These are phyloP conservation scores for Westerdykella aurantiaca DNA, from an alignment of 2,329 filamentous ascomycete genomes.

Conservation along the genomic window DNA sequence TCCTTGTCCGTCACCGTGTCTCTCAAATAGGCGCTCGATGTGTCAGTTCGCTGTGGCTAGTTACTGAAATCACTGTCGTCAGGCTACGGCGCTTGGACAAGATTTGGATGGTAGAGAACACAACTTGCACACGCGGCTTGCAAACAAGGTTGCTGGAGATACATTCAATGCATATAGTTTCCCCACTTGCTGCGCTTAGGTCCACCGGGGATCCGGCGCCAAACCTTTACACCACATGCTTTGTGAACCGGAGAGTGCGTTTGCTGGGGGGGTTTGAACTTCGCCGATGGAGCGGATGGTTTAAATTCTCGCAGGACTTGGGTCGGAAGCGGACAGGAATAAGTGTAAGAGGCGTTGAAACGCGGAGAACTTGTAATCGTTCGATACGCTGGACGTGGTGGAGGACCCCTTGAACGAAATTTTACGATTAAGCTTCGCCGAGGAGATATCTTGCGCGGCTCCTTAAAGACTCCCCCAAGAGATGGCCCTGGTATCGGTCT, in stretches of 20 bases:
- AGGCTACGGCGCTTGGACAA: too few species aligned
- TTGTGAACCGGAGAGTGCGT: not conserved
- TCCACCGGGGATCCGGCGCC: not conserved
- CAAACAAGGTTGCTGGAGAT: not conserved
- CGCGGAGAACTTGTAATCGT: not conserved
- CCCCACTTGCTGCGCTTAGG: not conserved
- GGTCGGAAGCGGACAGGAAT: not conserved
- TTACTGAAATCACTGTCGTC: too few species aligned
- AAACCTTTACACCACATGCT: not conserved
- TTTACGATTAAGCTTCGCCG: too few species aligned
- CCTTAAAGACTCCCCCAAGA: too few species aligned
- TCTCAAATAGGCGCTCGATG: too few species aligned
- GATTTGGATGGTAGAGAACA: not conserved
- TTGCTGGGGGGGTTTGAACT: not conserved
- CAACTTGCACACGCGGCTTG: not conserved
- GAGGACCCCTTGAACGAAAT: too few species aligned
- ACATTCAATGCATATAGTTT: not conserved
- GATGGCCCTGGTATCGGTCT: too few species aligned
- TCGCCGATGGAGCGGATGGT: not conserved
- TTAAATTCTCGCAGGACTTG: not conserved
- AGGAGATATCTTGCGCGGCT: too few species aligned
- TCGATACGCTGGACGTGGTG: too few species aligned
- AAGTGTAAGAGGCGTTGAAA: not conserved
- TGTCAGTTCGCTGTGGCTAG: too few species aligned
- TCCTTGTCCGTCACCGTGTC: too few species aligned